Evolutionary conservation across 1,284 basidiomycete genomes (phyloP).

Genomic region (Puccinia triticina): DNA sequence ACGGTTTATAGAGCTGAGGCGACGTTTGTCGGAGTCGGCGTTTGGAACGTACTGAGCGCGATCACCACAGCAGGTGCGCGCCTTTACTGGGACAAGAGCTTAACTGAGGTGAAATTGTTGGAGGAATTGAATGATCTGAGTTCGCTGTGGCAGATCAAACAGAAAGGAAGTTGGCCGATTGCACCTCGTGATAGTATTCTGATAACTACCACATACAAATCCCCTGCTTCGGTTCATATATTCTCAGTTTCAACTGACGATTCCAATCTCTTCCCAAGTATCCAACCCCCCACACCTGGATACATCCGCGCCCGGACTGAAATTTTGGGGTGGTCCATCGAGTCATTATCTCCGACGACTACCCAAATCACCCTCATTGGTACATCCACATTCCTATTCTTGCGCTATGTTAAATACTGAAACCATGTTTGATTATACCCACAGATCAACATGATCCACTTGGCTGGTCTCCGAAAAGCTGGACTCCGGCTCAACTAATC

Average conservation of each 20-base stretch:
- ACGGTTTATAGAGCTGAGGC: constrained; percentile 96
- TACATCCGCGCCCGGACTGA: constrained; percentile 92
- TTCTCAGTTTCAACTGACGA: constrained; percentile 95
- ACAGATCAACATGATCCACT: constrained; percentile 92
- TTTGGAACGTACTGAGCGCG: constrained; percentile 94
- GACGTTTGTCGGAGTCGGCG: constrained; percentile 90
- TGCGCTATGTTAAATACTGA: background rate
- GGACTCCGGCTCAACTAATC: constrained; percentile 84
- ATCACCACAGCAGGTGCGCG: constrained; percentile 81
- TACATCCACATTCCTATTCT: constrained; percentile 18
- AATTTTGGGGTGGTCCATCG: constrained; percentile 94
- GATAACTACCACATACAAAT: constrained; percentile 95
- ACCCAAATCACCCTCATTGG: constrained; percentile 83
- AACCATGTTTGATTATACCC: background rate
- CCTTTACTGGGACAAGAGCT: constrained; percentile 83
- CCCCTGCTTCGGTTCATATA: constrained; percentile 88
- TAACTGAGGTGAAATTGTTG: constrained; percentile 80
- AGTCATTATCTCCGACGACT: constrained; percentile 90
- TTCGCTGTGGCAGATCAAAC: constrained; percentile 86
- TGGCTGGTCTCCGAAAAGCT: constrained; percentile 94
- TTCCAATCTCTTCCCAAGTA: constrained; percentile 76
- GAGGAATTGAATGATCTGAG: constrained; percentile 91
- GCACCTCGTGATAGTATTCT: constrained; percentile 89
- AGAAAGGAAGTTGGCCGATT: constrained; percentile 85
- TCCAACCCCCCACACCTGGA: constrained; percentile 72